Base-by-base conservation (phyloP, 805 yeast species). In the Hanseniaspora taiwanica region DNA sequence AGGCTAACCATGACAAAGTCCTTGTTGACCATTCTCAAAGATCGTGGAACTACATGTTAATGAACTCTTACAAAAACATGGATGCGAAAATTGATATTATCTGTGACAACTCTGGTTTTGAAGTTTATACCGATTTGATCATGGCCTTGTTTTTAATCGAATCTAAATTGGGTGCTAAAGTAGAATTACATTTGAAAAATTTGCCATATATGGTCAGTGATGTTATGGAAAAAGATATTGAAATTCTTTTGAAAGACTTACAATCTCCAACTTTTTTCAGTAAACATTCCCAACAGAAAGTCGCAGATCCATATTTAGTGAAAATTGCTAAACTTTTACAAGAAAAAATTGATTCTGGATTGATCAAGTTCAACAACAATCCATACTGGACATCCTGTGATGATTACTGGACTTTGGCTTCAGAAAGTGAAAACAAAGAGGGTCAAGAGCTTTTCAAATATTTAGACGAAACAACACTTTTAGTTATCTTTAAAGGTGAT, bases 201-300 rank as follows among this genome's bases (percentile, higher is more conserved):
- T 72, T 86, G 44, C 96, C 97, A 25, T 91, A 97, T 93, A 89
- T 91, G 79, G 97, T 91, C 16, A 83, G 95, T 49, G 99, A 91
- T 59, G 93, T 91, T 7, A 76, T 86, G 76, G 73, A 83, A 21
- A 77, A 76, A 52, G 99, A 91, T 61, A 76, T 84, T 44, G 65
- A 66, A 36, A 54, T 68, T 23, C 64, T 84, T 39, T 47, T 83
- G 14, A 49, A 60, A 10, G 83, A 82, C 51, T 62, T 87, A 49
- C 56, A 52, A 21, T 72, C 78, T 49, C 49, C 64, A 5, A 37
- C 53, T 5, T 66, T 75, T 46, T 84, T 80, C 63, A 63, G 68
- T 4, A 46, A 54, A 3, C 42, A 45, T 13, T 46, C 44, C 6
- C 32, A 45, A 4, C 32, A 39, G 2, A 43, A 47, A 4, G 40